Evolutionary conservation across 192 early-diverging fungal species (phyloP).

Genomic region (Rhizoclosmatium globosum): DNA sequence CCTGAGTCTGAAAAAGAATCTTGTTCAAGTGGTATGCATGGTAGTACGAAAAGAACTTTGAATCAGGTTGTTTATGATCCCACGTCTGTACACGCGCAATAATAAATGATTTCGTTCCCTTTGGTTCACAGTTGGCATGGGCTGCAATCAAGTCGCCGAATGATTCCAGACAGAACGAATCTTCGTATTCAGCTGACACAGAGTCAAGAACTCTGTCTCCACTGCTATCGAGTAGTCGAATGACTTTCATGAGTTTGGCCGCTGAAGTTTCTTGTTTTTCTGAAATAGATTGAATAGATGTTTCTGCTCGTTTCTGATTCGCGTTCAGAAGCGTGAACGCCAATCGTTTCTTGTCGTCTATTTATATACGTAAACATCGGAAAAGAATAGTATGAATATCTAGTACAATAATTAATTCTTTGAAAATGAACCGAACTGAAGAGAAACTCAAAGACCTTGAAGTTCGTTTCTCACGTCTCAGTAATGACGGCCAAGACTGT

Average conservation of each 20-base stretch:
- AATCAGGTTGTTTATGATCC: slow-evolving; percentile 69
- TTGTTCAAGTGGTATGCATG: slow-evolving; percentile 71
- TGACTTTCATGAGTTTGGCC: slow-evolving; percentile 42
- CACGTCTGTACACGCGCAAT: slow-evolving; percentile 71
- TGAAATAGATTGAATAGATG: neutral
- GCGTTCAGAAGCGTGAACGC: neutral
- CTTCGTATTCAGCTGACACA: slow-evolving; percentile 67
- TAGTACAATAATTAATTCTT: neutral
- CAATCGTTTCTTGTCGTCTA: too few relatives aligned
- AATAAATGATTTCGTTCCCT: slow-evolving; percentile 60
- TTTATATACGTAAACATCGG: neutral
- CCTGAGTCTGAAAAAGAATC: slow-evolving; percentile 71
- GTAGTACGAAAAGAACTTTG: slow-evolving; percentile 63
- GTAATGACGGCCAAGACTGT: neutral
- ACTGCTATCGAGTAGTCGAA: slow-evolving; percentile 60
- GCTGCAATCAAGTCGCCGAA: slow-evolving; percentile 60
- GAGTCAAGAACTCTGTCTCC: slow-evolving; percentile 63
- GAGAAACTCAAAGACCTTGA: slow-evolving; percentile 7
- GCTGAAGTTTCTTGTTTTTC: neutral
- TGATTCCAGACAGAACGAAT: slow-evolving; percentile 66
- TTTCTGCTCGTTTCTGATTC: neutral
- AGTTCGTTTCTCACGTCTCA: slow-evolving; percentile 3
- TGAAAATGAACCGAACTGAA: neutral
- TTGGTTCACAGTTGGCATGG: slow-evolving; percentile 52
- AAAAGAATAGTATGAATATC: neutral